A percentile compares a stretch with the other conserved stretches of the same genome.
Evolutionary conservation across 2,329 filamentous ascomycete species (phyloP).

Genomic region (Diaporthe australafricana): DNA sequence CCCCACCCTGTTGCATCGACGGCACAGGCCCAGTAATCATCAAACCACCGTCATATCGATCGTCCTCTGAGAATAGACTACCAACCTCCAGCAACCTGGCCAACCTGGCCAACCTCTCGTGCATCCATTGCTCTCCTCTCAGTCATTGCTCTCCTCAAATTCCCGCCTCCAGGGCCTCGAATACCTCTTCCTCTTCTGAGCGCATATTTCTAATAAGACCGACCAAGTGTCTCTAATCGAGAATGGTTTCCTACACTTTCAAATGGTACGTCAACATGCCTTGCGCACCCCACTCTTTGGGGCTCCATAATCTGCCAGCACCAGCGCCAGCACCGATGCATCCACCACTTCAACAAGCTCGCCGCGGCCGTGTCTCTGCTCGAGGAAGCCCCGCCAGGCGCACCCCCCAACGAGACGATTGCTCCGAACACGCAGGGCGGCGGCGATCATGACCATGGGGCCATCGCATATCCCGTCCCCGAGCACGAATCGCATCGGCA

Average conservation of each 20-base stretch:
- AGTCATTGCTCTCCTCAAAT: background rate
- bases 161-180: constrained; percentile 5
- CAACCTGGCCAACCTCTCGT: background rate
- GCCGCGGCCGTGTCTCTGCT: constrained; percentile 16
- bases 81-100: background rate
- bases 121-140: background rate
- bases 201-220: background rate
- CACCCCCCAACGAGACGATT: constrained; percentile 12
- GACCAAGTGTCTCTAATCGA: constrained; percentile 20
- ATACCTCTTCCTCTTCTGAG: background rate
- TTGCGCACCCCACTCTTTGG: constrained; percentile 22
- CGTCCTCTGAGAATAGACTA: constrained; percentile 13
- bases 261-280: constrained; percentile 37
- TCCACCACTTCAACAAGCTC: constrained; percentile 18
- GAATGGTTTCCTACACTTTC: constrained; percentile 36
- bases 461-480: constrained; percentile 35
- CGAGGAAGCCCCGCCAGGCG: constrained; percentile 10
- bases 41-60: constrained; percentile 25
- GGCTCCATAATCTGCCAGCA: constrained; percentile 30
- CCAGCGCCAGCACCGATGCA: constrained; percentile 24
- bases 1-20: constrained; percentile 10
- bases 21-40: constrained; percentile 25
- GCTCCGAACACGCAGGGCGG: constrained; percentile 4
- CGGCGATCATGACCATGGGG: background rate
- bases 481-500: constrained; percentile 5